These are phyloP conservation scores for Phlebiopsis gigantea DNA, from an alignment of 768 basidiomycete genomes.

Conservation along the genomic window DNA sequence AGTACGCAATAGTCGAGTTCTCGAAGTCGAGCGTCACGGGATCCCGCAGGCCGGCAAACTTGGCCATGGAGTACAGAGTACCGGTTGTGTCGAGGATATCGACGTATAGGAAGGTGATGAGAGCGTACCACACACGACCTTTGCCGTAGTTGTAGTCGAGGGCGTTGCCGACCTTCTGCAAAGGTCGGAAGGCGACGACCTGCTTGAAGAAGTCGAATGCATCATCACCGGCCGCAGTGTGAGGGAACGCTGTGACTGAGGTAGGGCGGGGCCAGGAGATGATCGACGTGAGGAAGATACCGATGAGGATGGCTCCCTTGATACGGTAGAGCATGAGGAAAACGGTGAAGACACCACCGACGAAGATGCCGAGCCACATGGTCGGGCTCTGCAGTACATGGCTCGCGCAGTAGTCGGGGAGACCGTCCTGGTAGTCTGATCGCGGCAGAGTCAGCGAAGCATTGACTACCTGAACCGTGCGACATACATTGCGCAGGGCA, in stretches of 20 bases:
- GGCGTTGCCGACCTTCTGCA: conserved; percentile 58
- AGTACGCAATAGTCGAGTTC: conserved; percentile 76
- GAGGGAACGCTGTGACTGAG: conserved; percentile 75
- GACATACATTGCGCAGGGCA: conserved; percentile 47
- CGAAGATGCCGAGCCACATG: conserved; percentile 85
- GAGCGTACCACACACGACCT: conserved; percentile 80
- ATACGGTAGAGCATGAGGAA: conserved; percentile 82
- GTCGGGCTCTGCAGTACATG: conserved; percentile 69
- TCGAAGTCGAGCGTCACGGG: conserved; percentile 85
- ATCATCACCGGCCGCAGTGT: conserved; percentile 60
- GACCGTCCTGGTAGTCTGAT: conserved; percentile 37
- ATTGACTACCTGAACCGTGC: too few species aligned
- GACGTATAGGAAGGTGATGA: conserved; percentile 87
- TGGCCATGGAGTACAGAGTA: conserved; percentile 87
- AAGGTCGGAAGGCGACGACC: conserved; percentile 68
- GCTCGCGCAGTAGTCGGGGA: conserved; percentile 56
- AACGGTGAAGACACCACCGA: conserved; percentile 75
- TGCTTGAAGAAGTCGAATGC: conserved; percentile 84
- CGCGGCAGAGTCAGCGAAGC: background rate
- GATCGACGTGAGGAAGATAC: conserved; percentile 79
- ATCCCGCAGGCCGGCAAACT: conserved; percentile 84
- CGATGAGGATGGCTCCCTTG: conserved; percentile 76
- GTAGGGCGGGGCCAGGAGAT: conserved; percentile 88
- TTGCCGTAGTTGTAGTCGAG: conserved; percentile 49
- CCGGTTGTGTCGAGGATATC: conserved; percentile 70